Evolutionary conservation across 1,284 basidiomycete genomes (phyloP).

Genomic region (Somion occarium): DNA sequence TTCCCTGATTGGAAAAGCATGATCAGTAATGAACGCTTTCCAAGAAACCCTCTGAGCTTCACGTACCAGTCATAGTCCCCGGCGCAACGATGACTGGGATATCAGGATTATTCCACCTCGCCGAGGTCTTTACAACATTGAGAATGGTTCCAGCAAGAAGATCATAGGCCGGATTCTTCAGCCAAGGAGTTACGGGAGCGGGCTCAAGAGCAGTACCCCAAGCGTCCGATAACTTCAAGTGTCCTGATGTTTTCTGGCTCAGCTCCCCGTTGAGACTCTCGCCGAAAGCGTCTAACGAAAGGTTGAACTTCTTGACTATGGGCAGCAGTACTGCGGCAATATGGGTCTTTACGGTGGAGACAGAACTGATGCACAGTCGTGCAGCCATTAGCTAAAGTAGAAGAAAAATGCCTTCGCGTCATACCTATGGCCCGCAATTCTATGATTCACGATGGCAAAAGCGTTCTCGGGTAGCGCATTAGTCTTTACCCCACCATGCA

Average conservation of each 20-base stretch:
- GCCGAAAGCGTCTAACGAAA: slow-evolving; percentile 52
- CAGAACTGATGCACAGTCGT: slow-evolving; percentile 33
- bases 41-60: background rate
- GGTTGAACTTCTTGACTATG: slow-evolving; percentile 41
- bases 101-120: slow-evolving; percentile 1
- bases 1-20: slow-evolving; percentile 22
- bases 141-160: slow-evolving; percentile 6
- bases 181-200: slow-evolving; percentile 48
- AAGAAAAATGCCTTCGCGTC: slow-evolving; percentile 1
- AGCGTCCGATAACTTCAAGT: slow-evolving; percentile 34
- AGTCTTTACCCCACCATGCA: slow-evolving; percentile 65
- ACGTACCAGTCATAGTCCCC: background rate
- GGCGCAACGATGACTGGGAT: slow-evolving; percentile 1
- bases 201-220: slow-evolving; percentile 44
- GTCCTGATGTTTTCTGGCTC: slow-evolving; percentile 16
- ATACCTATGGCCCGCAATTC: slow-evolving; percentile 39
- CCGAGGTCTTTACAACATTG: slow-evolving; percentile 1
- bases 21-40: slow-evolving; percentile 6
- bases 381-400: background rate
- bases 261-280: slow-evolving; percentile 16
- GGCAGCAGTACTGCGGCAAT: slow-evolving; percentile 36
- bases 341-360: slow-evolving; percentile 36
- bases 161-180: slow-evolving; percentile 16
- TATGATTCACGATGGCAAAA: slow-evolving; percentile 49
- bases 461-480: slow-evolving; percentile 50